Evolutionary conservation across 2,329 filamentous ascomycete species (phyloP).

Genomic region (Rhynchosporium graminicola): DNA sequence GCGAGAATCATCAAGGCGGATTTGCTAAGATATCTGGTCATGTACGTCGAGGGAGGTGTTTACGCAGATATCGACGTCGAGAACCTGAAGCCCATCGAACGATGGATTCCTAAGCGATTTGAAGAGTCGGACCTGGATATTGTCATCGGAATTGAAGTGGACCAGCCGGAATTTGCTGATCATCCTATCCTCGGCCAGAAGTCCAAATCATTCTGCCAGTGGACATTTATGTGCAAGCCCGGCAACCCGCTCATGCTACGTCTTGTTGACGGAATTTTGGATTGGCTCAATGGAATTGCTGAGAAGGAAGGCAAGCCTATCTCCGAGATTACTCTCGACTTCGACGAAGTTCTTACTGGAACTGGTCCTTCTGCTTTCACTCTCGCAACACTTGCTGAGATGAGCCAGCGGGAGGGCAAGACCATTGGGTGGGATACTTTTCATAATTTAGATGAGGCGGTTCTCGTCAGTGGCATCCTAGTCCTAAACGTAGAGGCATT

Average conservation of each 20-base stretch:
- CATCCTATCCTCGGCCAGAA: slow-evolving; percentile 69
- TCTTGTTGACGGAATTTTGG: slow-evolving; percentile 68
- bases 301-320: slow-evolving; percentile 59
- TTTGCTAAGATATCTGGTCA: slow-evolving; percentile 64
- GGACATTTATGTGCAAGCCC: slow-evolving; percentile 73
- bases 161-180: slow-evolving; percentile 63
- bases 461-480: slow-evolving; percentile 62
- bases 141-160: slow-evolving; percentile 71
- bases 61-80: slow-evolving; percentile 63
- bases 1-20: slow-evolving; percentile 69
- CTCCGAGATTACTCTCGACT: slow-evolving; percentile 64
- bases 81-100: slow-evolving; percentile 52
- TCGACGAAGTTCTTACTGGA: slow-evolving; percentile 72
- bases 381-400: slow-evolving; percentile 62
- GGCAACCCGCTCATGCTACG: slow-evolving; percentile 66
- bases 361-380: slow-evolving; percentile 73
- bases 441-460: slow-evolving; percentile 66
- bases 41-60: slow-evolving; percentile 57
- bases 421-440: slow-evolving; percentile 63
- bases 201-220: slow-evolving; percentile 71
- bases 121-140: slow-evolving; percentile 66
- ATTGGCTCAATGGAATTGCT: slow-evolving; percentile 63
- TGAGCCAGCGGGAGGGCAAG: slow-evolving; percentile 52
- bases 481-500: slow-evolving; percentile 72
- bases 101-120: slow-evolving; percentile 65